Percentiles rank a stretch among this genome's conserved stretches.
Conservation (phyloP, 2,329 filamentous ascomycete species). For the Pseudogymnoascus sp. region DNA sequence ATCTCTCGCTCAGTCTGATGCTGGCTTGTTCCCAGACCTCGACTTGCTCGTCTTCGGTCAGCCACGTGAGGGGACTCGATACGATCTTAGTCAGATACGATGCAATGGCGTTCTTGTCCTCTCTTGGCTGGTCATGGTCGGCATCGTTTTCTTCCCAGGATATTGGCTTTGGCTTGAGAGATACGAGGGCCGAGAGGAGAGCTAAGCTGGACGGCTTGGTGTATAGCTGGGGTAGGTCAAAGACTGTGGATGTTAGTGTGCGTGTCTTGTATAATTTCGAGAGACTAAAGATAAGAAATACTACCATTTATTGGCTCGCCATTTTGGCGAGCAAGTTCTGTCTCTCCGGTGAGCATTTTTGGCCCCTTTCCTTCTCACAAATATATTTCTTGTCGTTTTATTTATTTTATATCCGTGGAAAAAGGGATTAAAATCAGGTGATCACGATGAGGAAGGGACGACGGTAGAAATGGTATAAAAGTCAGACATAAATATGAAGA, state of each 20-base stretch:
- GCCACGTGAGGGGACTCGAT: slow-evolving; percentile 59
- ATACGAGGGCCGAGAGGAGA: slow-evolving; percentile 57
- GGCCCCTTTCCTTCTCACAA: neutral
- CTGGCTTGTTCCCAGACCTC: slow-evolving; percentile 79
- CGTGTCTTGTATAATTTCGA: neutral
- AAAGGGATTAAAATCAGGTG: neutral
- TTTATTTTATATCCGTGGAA: neutral
- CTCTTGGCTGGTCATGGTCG: slow-evolving; percentile 26
- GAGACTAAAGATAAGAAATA: neutral
- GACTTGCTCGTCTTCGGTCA: slow-evolving; percentile 43
- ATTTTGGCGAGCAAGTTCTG: neutral
- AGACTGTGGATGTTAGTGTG: slow-evolving; percentile 36
- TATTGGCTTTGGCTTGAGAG: slow-evolving; percentile 58
- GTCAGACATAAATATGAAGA: neutral
- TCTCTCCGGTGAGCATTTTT: neutral
- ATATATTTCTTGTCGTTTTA: neutral
- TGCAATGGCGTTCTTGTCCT: slow-evolving; percentile 45
- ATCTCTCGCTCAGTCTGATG: slow-evolving; percentile 72
- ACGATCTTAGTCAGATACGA: slow-evolving; percentile 64
- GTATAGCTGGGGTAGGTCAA: slow-evolving; percentile 78
- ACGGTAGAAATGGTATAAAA: neutral
- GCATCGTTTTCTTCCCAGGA: slow-evolving; percentile 52
- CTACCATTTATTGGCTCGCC: slow-evolving; percentile 13
- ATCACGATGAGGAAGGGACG: neutral
- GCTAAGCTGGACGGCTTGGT: slow-evolving; percentile 59